These are phyloP conservation scores for Scheffersomyces parashehatae DNA, from an alignment of 1,139 yeast species.

Conservation along the genomic window DNA sequence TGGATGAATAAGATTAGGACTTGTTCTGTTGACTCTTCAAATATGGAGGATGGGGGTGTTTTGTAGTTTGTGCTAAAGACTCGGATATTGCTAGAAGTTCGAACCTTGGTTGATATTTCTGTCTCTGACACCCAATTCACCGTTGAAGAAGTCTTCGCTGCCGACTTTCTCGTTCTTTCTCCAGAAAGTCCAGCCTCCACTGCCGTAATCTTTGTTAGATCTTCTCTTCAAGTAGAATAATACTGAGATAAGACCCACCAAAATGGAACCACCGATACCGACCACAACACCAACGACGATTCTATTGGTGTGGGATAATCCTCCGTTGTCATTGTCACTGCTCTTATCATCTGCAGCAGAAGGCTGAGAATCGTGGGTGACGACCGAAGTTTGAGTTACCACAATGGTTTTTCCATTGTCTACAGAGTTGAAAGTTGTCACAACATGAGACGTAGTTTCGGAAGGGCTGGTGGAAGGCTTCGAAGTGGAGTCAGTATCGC, in stretches of 20 bases:
- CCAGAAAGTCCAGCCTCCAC: constrained; percentile 54
- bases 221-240: constrained; percentile 39
- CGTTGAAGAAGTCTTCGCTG: constrained; percentile 60
- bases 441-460: constrained; percentile 12
- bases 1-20: too few relatives aligned
- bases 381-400: constrained; percentile 39
- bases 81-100: constrained; percentile 31
- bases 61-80: background rate
- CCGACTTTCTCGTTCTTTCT: constrained; percentile 48
- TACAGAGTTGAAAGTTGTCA: constrained; percentile 34
- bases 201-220: constrained; percentile 25
- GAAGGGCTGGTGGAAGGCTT: constrained; percentile 2
- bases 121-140: constrained; percentile 55
- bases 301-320: constrained; percentile 45
- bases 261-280: constrained; percentile 49
- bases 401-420: constrained; percentile 39
- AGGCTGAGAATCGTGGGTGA: constrained; percentile 24
- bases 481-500: background rate
- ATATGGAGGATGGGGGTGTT: too few relatives aligned
- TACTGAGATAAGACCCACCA: constrained; percentile 36
- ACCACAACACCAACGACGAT: constrained; percentile 54
- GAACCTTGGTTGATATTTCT: constrained; percentile 48
- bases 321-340: constrained; percentile 17
- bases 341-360: constrained; percentile 20
- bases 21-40: too few relatives aligned